Evolutionary conservation across 2,329 filamentous ascomycete genomes (phyloP), one percentile per base, ranked within the genome.

Genomic region (Drechslerella dactyloides): DNA sequence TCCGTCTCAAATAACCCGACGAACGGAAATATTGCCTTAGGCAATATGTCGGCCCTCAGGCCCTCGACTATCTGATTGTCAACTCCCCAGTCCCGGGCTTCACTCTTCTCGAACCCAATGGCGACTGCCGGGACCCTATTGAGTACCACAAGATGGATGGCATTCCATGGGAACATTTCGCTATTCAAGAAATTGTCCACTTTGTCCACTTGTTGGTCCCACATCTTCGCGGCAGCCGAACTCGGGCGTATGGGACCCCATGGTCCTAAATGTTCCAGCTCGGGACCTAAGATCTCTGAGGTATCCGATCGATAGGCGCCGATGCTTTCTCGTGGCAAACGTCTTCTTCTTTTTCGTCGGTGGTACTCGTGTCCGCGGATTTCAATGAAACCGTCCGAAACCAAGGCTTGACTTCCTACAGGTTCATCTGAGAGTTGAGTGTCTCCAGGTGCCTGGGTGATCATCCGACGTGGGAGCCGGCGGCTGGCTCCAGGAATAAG

Each of bases 1-100:
- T 50, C 50, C 4, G 37, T 15, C 7, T 46, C 4, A 5, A 56
- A 15, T 7, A 64, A 56, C 19, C 42, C 30, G 1, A 64, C 21
- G 10, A 21, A 13, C 17, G 60, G 17, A 19, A 64, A 64, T 30
- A 33, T 33, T 13, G 2, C 27, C 7, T 11, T n/a, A n/a, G 50
- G 50, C 21, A 53, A 53, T 19, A 53, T 13, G 3, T 17, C 13
- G 5, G 40, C 40, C 15, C 40, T 15, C 13, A 44, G 13, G 5
- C 13, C 13, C 5, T 44, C 13, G 27, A 33, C 8, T 33, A 33
- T 33, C 4, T 33, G 27, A 15, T 4, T 44, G 3, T 15, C 13
- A 15, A 4, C 15, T 3, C 15, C 40, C 40, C 17, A 15, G 13
- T 44, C 40, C 40, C 13, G 17, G 15, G 4, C 13, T 13, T 15